Conservation (phyloP, 768 basidiomycete genomes). For the Krasilnikovozyma curviuscula region DNA sequence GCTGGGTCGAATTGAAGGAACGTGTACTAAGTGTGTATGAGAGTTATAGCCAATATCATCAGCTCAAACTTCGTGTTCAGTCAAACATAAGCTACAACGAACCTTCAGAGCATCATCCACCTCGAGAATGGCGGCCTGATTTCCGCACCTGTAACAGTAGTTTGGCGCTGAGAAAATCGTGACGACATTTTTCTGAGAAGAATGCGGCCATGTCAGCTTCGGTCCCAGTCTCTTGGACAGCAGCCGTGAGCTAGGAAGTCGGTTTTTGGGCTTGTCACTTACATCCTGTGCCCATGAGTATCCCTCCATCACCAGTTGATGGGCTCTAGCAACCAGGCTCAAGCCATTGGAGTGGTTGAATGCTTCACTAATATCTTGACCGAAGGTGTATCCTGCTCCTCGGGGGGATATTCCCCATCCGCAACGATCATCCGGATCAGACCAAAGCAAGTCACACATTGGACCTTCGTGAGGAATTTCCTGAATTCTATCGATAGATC, state of each 20-base stretch:
- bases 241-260: neutral
- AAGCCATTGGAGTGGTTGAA: constrained; percentile 84
- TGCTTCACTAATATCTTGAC: constrained; percentile 57
- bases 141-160: constrained; percentile 98
- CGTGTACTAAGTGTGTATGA: no score
- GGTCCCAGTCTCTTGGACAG: neutral
- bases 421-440: constrained; percentile 95
- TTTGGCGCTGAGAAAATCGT: constrained; percentile 99
- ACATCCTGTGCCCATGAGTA: constrained; percentile 13
- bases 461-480: constrained; percentile 99
- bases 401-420: constrained; percentile 99
- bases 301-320: constrained; percentile 93
- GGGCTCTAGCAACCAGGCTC: constrained; percentile 81
- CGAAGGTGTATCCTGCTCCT: constrained; percentile 97
- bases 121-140: constrained; percentile 99
- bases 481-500: constrained; percentile 94
- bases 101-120: constrained; percentile 51
- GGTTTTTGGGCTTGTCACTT: neutral
- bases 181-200: constrained; percentile 49
- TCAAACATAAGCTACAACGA: constrained; percentile 30
- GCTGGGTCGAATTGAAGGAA: constrained; percentile 99
- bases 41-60: neutral
- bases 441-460: constrained; percentile 99
- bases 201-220: neutral
- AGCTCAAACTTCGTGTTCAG: neutral